Evolutionary conservation across 2,329 filamentous ascomycete genomes (phyloP), one percentile per base, ranked within the genome.

Genomic region (Cercospora canescens): DNA sequence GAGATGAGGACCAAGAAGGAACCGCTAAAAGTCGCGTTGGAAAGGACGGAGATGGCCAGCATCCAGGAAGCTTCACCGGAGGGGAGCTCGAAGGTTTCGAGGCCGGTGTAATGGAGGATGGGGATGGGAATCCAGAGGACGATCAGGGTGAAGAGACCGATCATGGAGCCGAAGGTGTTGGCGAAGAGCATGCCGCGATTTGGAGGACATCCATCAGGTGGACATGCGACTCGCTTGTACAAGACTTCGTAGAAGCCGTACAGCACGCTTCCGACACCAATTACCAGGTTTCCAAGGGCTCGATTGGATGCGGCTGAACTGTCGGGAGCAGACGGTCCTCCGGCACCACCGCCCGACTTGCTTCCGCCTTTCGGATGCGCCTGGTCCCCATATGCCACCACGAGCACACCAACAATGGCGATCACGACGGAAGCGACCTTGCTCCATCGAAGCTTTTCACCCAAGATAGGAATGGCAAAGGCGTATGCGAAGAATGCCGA

Each of bases 401-500:
- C 86, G 37, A 99, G 84, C 18, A 99, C 95, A 57, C 95, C 95
- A 0, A 88, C 81, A 67, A 98, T 96, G 62, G 95, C 95, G 41
- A 99, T 87, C 11, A 88, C 84, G 1, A 99, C 95, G 4, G 94
- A 92, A 59, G 96, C 77, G 30, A 93, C 89, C 82, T 99, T 99
- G 80, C 92, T 92, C 39, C 90, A 81, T 24, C 92, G 89, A 12
- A 97, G 81, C 71, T 91, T 92, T 79, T 99, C 95, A 64, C 91
- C 89, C 2, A 99, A 84, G 18, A 99, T 81, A 1, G 94, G 93
- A 52, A 99, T 93, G 54, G 92, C 96, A 77, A 99, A 99, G 12
- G 92, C 94, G 77, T 99, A 99, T 57, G 95, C 95, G 78, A 99
- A 99, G 81, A 99, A 99, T 65, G 95, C 94, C 61, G 92, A 96